phyloP scores from a whole-genome alignment of 768 basidiomycete species.

The Chlorophyllum brunneum region DNA sequence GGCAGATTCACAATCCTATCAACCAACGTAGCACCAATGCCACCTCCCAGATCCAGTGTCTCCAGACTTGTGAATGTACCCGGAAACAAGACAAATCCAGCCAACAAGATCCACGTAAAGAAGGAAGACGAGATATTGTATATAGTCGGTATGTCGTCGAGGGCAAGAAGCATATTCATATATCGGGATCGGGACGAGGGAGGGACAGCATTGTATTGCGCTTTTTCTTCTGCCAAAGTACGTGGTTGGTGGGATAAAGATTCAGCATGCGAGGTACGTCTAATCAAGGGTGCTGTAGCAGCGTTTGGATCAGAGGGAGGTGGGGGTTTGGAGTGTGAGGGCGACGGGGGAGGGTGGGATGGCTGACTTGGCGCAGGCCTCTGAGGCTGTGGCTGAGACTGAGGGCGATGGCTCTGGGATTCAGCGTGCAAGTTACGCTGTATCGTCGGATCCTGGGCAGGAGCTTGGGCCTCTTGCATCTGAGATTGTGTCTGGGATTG shows the following conservation, averaged over 20 bases:
- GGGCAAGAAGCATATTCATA: conserved; percentile 57
- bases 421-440: too few species aligned
- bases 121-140: conserved; percentile 51
- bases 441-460: too few species aligned
- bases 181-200: conserved; percentile 33
- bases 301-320: background rate
- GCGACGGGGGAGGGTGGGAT: background rate
- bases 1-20: conserved; percentile 37
- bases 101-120: conserved; percentile 61
- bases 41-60: conserved; percentile 23
- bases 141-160: conserved; percentile 49
- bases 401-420: background rate
- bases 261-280: conserved; percentile 4
- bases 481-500: too few species aligned
- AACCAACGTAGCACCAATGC: conserved; percentile 30
- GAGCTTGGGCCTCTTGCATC: too few species aligned
- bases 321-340: background rate
- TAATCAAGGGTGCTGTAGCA: background rate
- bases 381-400: background rate
- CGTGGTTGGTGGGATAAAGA: background rate
- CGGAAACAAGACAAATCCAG: conserved; percentile 60
- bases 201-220: conserved; percentile 8
- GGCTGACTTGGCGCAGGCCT: background rate
- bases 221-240: conserved; percentile 6
- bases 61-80: conserved; percentile 54